Base-by-base conservation (phyloP, 2,329 filamentous ascomycete genomes). In the Neoarthrinium moseri region DNA sequence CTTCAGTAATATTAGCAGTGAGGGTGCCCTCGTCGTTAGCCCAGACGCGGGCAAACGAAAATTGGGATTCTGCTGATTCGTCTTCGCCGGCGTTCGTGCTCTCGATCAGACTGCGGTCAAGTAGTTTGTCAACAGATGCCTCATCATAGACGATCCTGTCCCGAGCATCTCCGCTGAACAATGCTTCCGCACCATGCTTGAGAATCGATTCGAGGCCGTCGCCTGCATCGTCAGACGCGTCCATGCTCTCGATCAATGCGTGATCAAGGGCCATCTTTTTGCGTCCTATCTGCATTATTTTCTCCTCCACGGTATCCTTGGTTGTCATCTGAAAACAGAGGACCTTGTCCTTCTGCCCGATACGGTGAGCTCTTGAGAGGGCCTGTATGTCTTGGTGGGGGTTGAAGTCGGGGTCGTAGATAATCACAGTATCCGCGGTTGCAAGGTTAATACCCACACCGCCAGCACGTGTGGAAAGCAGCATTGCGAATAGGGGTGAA, bases 321-420 rank as follows among this genome's bases (percentile, higher is more conserved):
- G 91, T 97, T 74, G 96, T 90, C 1, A 99, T 72, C 63, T 97
- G 92, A 59, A 97, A 96, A 54, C 95, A 95, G 2, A 99, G 77
- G 0, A 99, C 94, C 57, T 95, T 96, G 55, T 94, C 91, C 66
- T 91, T 90, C 67, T 99, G 95, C 0, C 95, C 95, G 52, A 99
- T 97, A 21, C 94, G 86, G 66, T 99, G 94, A 15, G 92, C 94
- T 53, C 95, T 84, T 23, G 92, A 95, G 23, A 99, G 77, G 0
- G 94, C 94, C 65, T 99, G 94, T 32, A 99, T 87, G 59, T 99
- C 95, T 66, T 99, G 94, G 61, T 99, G 94, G 1, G 94, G 94
- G 51, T 99, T 99, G 73, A 95, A 97, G 61, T 99, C 94, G 0
- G 90, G 90, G 57, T 99, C 91, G 54, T 97, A 83, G 54, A 99